Conservation (phyloP, 768 basidiomycete species). For the Kwoniella pini region DNA sequence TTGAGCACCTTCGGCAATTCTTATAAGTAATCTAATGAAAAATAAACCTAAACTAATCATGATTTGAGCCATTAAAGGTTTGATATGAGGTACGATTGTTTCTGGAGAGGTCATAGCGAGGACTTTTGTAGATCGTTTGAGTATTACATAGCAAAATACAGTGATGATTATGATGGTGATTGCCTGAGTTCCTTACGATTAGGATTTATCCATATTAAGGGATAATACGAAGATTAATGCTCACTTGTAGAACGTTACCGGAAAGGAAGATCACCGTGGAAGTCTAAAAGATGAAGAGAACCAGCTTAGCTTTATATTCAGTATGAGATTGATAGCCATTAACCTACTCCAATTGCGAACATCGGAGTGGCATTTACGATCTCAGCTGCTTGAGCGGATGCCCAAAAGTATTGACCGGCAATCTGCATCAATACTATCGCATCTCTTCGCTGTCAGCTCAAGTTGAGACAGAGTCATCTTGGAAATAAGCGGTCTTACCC, state of each 20-base stretch:
- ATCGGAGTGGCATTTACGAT: slow-evolving; percentile 27
- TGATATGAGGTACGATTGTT: slow-evolving; percentile 18
- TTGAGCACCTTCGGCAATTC: slow-evolving; percentile 39
- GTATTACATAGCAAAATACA: slow-evolving; percentile 31
- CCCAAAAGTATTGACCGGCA: slow-evolving; percentile 30
- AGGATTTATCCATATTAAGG: too few relatives aligned
- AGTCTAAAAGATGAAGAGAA: slow-evolving; percentile 15
- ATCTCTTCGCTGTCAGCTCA: background rate
- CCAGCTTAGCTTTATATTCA: too few relatives aligned
- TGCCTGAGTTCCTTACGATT: slow-evolving; percentile 18
- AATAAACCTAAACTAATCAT: slow-evolving; percentile 28
- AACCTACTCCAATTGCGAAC: slow-evolving; percentile 33
- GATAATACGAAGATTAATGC: too few relatives aligned
- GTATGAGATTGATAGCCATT: too few relatives aligned
- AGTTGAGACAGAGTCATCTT: background rate
- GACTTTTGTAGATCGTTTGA: slow-evolving; percentile 23
- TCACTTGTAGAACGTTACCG: slow-evolving; percentile 35
- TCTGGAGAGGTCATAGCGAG: slow-evolving; percentile 16
- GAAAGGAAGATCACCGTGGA: slow-evolving; percentile 33
- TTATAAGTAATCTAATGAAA: slow-evolving; percentile 33
- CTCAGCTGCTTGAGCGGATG: slow-evolving; percentile 27
- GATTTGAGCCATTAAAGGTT: slow-evolving; percentile 29
- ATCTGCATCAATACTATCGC: slow-evolving; percentile 34
- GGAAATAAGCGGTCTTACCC: slow-evolving; percentile 9
- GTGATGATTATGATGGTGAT: slow-evolving; percentile 39